A percentile compares a stretch with the other conserved stretches of the same genome.
Conservation (phyloP, 345 rosid species). For the Ceriops decandra region DNA sequence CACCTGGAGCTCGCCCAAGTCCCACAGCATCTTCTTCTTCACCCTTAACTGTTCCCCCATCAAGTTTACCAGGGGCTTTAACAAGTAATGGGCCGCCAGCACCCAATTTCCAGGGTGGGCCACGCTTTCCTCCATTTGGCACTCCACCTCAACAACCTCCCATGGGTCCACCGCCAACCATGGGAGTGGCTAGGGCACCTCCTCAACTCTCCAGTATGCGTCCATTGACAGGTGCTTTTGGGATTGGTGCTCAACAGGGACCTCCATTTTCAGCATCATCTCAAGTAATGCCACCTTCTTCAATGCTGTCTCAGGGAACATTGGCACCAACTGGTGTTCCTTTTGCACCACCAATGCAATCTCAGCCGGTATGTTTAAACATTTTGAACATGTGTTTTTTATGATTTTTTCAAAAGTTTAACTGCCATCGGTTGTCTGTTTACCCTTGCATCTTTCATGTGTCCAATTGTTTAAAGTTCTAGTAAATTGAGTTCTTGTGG, state of each 20-base stretch:
- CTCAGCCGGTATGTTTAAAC: constrained; percentile 38
- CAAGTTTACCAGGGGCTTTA: constrained; percentile 13
- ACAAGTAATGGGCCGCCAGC: constrained; percentile 32
- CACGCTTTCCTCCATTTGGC: constrained; percentile 21
- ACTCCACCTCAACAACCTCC: not conserved
- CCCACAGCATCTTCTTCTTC: no score
- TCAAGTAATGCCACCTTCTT: constrained; percentile 30
- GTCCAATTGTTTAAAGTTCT: not conserved
- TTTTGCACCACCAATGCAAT: constrained; percentile 59
- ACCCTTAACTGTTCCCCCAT: constrained; percentile 6
- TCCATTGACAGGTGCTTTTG: constrained; percentile 39
- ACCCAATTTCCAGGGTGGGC: constrained; percentile 21
- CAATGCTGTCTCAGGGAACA: constrained; percentile 44
- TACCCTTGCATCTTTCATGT: not conserved
- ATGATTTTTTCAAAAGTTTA: no score
- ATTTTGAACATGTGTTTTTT: not conserved
- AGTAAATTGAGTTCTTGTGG: not conserved
- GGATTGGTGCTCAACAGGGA: constrained; percentile 29
- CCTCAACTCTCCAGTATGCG: constrained; percentile 46
- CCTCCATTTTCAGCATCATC: constrained; percentile 34
- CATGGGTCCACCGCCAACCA: constrained; percentile 22
- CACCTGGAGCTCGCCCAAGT: no score
- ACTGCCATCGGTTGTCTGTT: not conserved
- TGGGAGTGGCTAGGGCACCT: constrained; percentile 20
- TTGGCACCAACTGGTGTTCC: constrained; percentile 49